These are phyloP conservation scores for Kuraishia piskuri DNA, from an alignment of 805 yeast species.

Conservation along the genomic window DNA sequence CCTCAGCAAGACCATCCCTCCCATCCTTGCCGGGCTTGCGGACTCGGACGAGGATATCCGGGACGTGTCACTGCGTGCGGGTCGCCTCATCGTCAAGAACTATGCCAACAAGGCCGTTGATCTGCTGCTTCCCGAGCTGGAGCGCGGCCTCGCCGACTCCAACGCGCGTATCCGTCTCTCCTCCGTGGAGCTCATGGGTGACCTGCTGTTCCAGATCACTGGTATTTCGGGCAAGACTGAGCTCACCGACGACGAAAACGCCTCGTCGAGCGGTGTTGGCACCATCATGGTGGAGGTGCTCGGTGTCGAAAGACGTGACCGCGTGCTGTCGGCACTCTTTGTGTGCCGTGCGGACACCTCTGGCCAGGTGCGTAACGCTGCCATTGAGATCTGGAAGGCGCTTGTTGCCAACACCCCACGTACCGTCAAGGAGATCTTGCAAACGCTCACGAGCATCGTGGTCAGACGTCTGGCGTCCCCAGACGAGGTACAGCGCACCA, in stretches of 20 bases:
- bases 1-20: constrained; percentile 78
- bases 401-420: constrained; percentile 93
- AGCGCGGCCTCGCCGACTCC: constrained; percentile 75
- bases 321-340: constrained; percentile 76
- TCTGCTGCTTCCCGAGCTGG: constrained; percentile 86
- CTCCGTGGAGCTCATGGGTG: constrained; percentile 93
- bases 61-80: constrained; percentile 86
- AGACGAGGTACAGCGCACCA: constrained; percentile 69
- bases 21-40: constrained; percentile 85
- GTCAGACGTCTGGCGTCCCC: constrained; percentile 78
- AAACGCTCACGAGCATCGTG: constrained; percentile 71
- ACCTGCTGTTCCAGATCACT: constrained; percentile 84
- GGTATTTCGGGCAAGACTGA: constrained; percentile 80
- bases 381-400: constrained; percentile 95
- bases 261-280: constrained; percentile 41
- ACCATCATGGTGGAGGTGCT: constrained; percentile 65
- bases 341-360: constrained; percentile 91
- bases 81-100: constrained; percentile 82
- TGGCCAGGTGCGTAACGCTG: constrained; percentile 78
- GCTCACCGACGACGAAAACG: constrained; percentile 44
- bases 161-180: constrained; percentile 85
- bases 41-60: constrained; percentile 81
- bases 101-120: constrained; percentile 92
- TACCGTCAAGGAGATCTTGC: constrained; percentile 85
- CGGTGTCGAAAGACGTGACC: constrained; percentile 84